Percentiles rank a stretch among this genome's conserved stretches.
Conservation (phyloP, 495 filamentous ascomycete genomes). For the Emericellopsis terricola region DNA sequence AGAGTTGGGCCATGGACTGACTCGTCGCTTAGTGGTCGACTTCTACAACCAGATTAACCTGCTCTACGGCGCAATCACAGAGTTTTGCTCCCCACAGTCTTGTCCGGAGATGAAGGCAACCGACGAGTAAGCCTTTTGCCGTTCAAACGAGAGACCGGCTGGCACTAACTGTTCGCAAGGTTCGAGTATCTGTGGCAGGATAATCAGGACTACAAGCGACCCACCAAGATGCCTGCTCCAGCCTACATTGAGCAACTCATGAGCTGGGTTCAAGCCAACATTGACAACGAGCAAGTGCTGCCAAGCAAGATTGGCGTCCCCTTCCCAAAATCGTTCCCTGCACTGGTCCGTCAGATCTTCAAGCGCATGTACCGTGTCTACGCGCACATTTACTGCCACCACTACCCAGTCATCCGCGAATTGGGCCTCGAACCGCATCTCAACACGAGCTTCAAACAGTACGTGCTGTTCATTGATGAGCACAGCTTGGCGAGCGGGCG, state of each 20-base stretch:
- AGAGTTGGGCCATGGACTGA: not conserved
- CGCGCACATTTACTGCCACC: constrained; percentile 98
- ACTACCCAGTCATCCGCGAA: constrained; percentile 92
- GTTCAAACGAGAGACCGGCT: not conserved
- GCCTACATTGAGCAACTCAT: constrained; percentile 96
- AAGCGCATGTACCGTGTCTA: constrained; percentile 98
- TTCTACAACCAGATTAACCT: constrained; percentile 99
- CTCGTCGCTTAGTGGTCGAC: constrained; percentile 58
- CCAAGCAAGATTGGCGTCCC: constrained; percentile 85
- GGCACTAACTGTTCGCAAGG: no score
- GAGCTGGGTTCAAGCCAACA: constrained; percentile 86
- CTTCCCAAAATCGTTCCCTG: constrained; percentile 83
- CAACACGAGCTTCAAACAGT: constrained; percentile 99
- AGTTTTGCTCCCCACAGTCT: constrained; percentile 92
- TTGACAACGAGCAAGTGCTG: constrained; percentile 90
- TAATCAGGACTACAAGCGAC: constrained; percentile 75
- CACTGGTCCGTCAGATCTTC: constrained; percentile 81
- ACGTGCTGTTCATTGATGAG: constrained; percentile 92
- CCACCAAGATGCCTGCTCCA: constrained; percentile 94
- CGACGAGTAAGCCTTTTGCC: constrained; percentile 59
- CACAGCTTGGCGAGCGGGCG: constrained; percentile 76
- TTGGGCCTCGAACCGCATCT: constrained; percentile 92
- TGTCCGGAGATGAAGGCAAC: constrained; percentile 99
- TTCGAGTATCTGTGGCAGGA: constrained; percentile 99
- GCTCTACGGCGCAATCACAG: constrained; percentile 94